A percentile compares a stretch with the other conserved stretches of the same genome.
Conservation (phyloP, 768 basidiomycete genomes). For the Tephrocybe rancida region DNA sequence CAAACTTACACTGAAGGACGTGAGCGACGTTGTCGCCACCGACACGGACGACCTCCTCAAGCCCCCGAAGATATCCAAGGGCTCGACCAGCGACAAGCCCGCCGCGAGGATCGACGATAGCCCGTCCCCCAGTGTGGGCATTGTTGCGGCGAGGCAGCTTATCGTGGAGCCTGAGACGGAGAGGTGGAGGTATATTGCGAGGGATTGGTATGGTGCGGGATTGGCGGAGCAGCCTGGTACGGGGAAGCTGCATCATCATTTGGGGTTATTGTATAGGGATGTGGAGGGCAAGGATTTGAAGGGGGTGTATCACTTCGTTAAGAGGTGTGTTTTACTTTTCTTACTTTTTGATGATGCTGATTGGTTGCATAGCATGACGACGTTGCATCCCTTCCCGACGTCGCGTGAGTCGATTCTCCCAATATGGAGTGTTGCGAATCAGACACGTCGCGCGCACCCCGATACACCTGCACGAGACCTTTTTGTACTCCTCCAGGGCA, state of each 20-base stretch:
- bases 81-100: constrained; percentile 48
- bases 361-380: constrained; percentile 72
- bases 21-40: constrained; percentile 45
- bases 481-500: constrained; percentile 92
- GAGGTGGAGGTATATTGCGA: constrained; percentile 85
- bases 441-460: constrained; percentile 72
- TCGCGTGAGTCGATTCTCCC: constrained; percentile 90
- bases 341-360: constrained; percentile 8
- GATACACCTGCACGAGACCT: constrained; percentile 74
- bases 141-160: constrained; percentile 78
- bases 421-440: constrained; percentile 80
- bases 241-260: constrained; percentile 92
- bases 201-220: constrained; percentile 92
- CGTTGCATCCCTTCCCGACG: constrained; percentile 82
- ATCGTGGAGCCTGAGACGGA: constrained; percentile 92
- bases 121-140: constrained; percentile 78
- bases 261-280: constrained; percentile 87
- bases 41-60: constrained; percentile 13
- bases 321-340: constrained; percentile 64
- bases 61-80: constrained; percentile 10
- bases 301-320: constrained; percentile 91
- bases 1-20: constrained; percentile 56
- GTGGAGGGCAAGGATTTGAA: constrained; percentile 80
- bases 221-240: constrained; percentile 90
- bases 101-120: constrained; percentile 65